Base-by-base conservation (phyloP, 768 basidiomycete genomes). In the Trametes villosa region DNA sequence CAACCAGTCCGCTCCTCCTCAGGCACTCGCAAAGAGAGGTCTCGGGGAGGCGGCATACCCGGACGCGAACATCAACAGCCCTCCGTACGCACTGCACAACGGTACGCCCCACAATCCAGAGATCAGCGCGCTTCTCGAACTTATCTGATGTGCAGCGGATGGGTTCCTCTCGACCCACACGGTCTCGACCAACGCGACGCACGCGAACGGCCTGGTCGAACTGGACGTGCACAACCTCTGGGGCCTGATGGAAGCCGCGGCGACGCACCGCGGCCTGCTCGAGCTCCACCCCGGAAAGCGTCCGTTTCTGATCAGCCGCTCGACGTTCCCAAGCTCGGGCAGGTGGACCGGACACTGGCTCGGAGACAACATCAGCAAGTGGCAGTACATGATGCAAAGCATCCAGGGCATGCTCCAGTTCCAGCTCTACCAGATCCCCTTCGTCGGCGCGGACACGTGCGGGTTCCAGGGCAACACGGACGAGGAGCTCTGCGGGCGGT, bases 381-480 rank as follows among this genome's bases (percentile, higher is more conserved):
- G 91, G 89, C 73, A 83, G 49, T 91, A 88, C 73, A 80, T 92
- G 79, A 77, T 82, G 61, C 77, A 82, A 68, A 88, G 79, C 62
- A 87, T 92, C 53, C 84, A 91, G 75, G 90, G 89, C 34, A 76
- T 90, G 20, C 79, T 93, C 20, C 90, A 92, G 71, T 92, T 93
- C 82, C 89, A 92, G 72, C 74, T 92, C 15, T 92, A 88, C 81
- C 87, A 89, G 65, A 87, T 91, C 60, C 91, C 91, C 0, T 88
- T 92, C 76, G 90, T 92, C 18, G 92, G 91, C 20, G 88, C 90
- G 3, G 91, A 94, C 67, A 85, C 87, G 8, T 88, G 86, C 70
- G 87, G 86, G 20, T 87, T 87, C 75, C 78, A 79, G 62, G 83
- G 77, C 2, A 91, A 92, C 70, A 86, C 87, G 9, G 83, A 91